Evolutionary conservation across 768 basidiomycete species (phyloP), one percentile per base, ranked within the genome.

Genomic region (Boletellus ananas): DNA sequence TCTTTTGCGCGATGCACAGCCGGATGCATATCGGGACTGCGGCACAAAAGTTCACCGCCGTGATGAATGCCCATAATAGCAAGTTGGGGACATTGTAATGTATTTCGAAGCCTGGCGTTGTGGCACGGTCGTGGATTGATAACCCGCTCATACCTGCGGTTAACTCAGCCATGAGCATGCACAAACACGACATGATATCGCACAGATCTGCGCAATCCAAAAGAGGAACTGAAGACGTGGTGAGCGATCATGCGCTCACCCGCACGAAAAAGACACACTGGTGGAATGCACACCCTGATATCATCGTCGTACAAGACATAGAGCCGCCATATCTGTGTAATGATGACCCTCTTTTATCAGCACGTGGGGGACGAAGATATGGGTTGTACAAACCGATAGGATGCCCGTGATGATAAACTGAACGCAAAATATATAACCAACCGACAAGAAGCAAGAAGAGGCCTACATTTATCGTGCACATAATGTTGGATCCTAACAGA

Each of bases 251-350:
- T n/a, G 25, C 25, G 25, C 25, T 27, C 25, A 27, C 25, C 25
- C 4, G 3, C 14, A 36, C 1, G 27, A 1, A 11, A n/a, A 40
- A 27, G 14, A 48, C 54, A 10, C 12, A 65, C 63, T 8, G 63
- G 45, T 2, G 61, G 50, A 3, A 59, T 20, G 37, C 63, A 63
- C 6, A 60, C 29, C 39, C 3, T 23, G 27, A 45, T 11, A 8
- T 41, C 23, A 17, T 43, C 36, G 33, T 53, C 56, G 35, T 55
- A 65, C 35, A 63, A 23, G 9, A 60, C 33, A 34, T 46, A 65
- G 41, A 63, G 51, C 14, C 60, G 64, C 60, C 60, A 65, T 4
- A 63, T 54, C 62, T 59, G 21, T 16, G 7, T 6, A 10, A 31
- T 16, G 1, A 11, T 18, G 11, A 8, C 25, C 25, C 25, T 8